Evolutionary conservation across 306 rosid species (phyloP).

Genomic region (Urtica urens): DNA sequence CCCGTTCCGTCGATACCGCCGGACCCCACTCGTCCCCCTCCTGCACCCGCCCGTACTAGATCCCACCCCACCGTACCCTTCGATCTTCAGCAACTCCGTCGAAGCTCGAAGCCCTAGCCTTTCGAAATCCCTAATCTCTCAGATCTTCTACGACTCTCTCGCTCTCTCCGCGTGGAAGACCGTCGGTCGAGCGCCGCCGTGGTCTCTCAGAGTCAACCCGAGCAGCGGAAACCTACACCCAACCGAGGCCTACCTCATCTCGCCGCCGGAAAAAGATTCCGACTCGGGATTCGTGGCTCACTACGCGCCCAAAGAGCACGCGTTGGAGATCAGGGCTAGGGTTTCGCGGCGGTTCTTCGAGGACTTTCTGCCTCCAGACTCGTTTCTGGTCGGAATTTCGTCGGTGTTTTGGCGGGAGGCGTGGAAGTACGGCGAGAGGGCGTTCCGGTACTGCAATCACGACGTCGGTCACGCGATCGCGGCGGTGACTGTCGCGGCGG

Average conservation of each 20-base stretch:
- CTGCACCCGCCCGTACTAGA: constrained; percentile 30
- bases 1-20: constrained; percentile 72
- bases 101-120: constrained; percentile 66
- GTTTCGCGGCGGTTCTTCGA: constrained; percentile 32
- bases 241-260: constrained; percentile 64
- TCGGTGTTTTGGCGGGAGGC: constrained; percentile 96
- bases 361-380: constrained; percentile 38
- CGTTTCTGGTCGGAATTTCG: constrained; percentile 62
- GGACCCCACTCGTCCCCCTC: constrained; percentile 64
- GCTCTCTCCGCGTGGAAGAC: constrained; percentile 92
- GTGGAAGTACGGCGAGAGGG: constrained; percentile 94
- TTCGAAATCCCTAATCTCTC: constrained; percentile 59
- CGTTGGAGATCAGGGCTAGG: constrained; percentile 64
- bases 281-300: constrained; percentile 61
- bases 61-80: constrained; percentile 32
- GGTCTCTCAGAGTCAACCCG: constrained; percentile 94
- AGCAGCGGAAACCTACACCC: constrained; percentile 91
- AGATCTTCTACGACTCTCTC: constrained; percentile 59
- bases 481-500: constrained; percentile 82
- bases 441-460: constrained; percentile 82
- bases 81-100: constrained; percentile 50
- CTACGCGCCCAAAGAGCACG: constrained; percentile 86
- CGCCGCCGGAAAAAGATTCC: constrained; percentile 40
- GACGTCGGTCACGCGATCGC: constrained; percentile 88
- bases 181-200: constrained; percentile 45